phyloP scores from a whole-genome alignment of 2,329 filamentous ascomycete genomes.

The Chaetomium sp. region DNA sequence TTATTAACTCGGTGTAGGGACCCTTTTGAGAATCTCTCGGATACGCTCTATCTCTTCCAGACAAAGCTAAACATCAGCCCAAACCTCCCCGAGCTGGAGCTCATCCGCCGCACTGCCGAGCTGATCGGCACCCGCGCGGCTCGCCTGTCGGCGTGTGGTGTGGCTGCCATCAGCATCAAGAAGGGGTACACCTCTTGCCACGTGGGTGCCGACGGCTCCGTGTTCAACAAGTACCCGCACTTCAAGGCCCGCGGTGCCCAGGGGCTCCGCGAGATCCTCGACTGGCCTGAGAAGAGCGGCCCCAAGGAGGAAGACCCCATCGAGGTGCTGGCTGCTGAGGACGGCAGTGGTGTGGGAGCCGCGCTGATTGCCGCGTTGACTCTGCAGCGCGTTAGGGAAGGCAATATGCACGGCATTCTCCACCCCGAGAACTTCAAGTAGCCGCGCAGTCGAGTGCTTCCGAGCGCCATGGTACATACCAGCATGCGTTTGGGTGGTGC shows the following conservation, averaged over 20 bases:
- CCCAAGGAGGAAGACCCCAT: slow-evolving; percentile 81
- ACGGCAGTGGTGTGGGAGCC: slow-evolving; percentile 95
- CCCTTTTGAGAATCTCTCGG: slow-evolving; percentile 90
- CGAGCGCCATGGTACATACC: not conserved
- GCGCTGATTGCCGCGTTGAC: slow-evolving; percentile 84
- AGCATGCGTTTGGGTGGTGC: not conserved
- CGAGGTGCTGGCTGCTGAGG: slow-evolving; percentile 85
- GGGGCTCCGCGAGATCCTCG: slow-evolving; percentile 91
- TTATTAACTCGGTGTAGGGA: slow-evolving; percentile 57
- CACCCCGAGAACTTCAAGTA: slow-evolving; percentile 63
- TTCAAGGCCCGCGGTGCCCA: slow-evolving; percentile 92
- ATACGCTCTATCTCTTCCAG: slow-evolving; percentile 81
- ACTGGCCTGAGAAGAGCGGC: slow-evolving; percentile 76
- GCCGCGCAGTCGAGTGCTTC: not conserved
- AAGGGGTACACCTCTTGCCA: slow-evolving; percentile 87
- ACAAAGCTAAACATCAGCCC: slow-evolving; percentile 71
- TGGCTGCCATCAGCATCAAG: slow-evolving; percentile 96
- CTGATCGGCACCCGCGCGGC: slow-evolving; percentile 94
- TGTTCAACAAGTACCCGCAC: slow-evolving; percentile 99
- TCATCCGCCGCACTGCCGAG: slow-evolving; percentile 86
- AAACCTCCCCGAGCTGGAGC: slow-evolving; percentile 79
- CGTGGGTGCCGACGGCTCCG: slow-evolving; percentile 93
- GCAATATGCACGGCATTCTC: slow-evolving; percentile 65
- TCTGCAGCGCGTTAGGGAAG: slow-evolving; percentile 63
- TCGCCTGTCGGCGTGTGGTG: slow-evolving; percentile 89